Percentiles rank a stretch among this genome's conserved stretches.
Evolutionary conservation across 495 filamentous ascomycete species (phyloP).

Genomic region (Parathielavia appendiculata): DNA sequence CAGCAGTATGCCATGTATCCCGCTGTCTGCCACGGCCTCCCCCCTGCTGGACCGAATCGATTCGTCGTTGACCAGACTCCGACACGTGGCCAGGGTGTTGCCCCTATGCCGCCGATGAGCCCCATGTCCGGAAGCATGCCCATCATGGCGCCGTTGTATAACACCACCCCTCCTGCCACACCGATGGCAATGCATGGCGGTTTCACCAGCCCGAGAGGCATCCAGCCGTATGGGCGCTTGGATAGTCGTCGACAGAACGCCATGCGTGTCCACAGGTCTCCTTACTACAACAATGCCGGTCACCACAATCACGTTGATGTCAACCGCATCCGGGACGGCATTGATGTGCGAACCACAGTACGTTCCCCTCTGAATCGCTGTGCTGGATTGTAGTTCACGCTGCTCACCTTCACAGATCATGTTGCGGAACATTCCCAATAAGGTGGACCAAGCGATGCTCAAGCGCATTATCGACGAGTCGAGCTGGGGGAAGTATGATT

Average conservation of each 20-base stretch:
- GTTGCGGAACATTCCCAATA: conserved; percentile 93
- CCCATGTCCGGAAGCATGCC: conserved; percentile 22
- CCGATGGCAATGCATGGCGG: conserved; percentile 30
- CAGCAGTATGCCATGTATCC: conserved; percentile 34
- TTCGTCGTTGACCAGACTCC: conserved; percentile 38
- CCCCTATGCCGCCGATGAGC: conserved; percentile 22
- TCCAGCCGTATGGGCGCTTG: conserved; percentile 27
- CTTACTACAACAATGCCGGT: conserved; percentile 39
- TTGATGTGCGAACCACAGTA: conserved; percentile 71
- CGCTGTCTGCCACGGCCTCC: conserved; percentile 28
- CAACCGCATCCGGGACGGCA: conserved; percentile 57
- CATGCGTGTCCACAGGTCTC: conserved; percentile 35
- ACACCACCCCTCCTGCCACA: conserved; percentile 33
- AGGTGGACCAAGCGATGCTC: conserved; percentile 73
- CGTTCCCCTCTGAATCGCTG: conserved; percentile 22
- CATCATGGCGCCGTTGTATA: conserved; percentile 26
- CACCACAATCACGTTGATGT: conserved; percentile 66
- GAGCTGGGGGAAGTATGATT: conserved; percentile 79
- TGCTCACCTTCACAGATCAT: conserved; percentile 62
- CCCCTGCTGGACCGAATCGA: conserved; percentile 21
- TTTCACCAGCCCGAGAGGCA: conserved; percentile 30
- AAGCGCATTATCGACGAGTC: conserved; percentile 75
- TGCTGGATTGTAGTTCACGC: conserved; percentile 14
- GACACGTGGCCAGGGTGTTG: conserved; percentile 26
- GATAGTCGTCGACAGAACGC: conserved; percentile 41